A percentile compares a stretch with the other conserved stretches of the same genome.
phyloP scores from a whole-genome alignment of 139 green algal genomes.

The Chlamydomonas eustigma region DNA sequence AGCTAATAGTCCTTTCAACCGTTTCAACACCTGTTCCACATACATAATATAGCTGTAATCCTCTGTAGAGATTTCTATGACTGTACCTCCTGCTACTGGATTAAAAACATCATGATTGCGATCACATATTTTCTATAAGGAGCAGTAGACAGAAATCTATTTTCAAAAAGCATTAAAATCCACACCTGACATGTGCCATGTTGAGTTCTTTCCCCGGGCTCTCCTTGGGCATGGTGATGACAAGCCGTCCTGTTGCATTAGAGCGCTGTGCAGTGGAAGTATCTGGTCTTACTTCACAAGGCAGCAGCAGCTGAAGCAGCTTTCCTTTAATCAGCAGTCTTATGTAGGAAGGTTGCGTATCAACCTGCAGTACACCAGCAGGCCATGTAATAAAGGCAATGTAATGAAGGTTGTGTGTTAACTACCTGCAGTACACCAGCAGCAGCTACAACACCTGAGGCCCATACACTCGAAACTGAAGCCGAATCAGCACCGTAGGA shows the following conservation, averaged over 20 bases:
- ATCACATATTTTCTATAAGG: no score
- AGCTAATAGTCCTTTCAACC: no score
- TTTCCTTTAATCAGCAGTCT: constrained; percentile 81
- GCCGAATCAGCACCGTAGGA: no score
- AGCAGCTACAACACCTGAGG: no score
- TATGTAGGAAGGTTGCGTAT: constrained; percentile 73
- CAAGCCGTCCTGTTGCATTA: constrained; percentile 1
- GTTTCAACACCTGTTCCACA: no score
- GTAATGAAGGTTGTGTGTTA: no score
- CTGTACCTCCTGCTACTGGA: neutral
- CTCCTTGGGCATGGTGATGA: constrained; percentile 17
- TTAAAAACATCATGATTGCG: neutral
- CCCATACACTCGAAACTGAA: no score
- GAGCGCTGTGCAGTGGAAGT: constrained; percentile 11
- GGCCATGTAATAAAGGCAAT: no score
- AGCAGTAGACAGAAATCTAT: neutral
- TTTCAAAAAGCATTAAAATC: neutral
- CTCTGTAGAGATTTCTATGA: neutral
- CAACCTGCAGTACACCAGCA: no score
- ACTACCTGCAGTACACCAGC: no score
- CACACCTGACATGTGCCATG: constrained; percentile 6
- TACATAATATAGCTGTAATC: no score
- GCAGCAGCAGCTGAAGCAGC: constrained; percentile 79
- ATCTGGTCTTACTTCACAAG: constrained; percentile 57
- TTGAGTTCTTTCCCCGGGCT: neutral